Evolutionary conservation across 2,329 filamentous ascomycete species (phyloP), one percentile per base, ranked within the genome.

Genomic region (Ramichloridium luteum): DNA sequence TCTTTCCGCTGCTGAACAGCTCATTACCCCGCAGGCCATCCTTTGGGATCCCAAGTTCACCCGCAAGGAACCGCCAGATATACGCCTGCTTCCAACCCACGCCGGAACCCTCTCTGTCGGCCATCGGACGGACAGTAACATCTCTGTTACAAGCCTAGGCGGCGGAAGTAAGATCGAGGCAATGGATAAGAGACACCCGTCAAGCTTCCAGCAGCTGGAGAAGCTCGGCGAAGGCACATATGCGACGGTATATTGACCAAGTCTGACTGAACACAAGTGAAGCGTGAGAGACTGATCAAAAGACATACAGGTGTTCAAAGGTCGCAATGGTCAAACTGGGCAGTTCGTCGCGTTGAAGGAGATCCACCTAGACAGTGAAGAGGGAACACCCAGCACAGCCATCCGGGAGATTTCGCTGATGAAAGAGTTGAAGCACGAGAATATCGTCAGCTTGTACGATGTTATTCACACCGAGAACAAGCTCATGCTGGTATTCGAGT

Each of bases 401-500:
- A 98, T 98, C 56, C 83, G 90, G 51, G 90, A 98, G 60, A 98
- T 98, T 50, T 94, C 86, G 1, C 70, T 98, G 35, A 96, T 98
- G 90, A 98, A 98, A 62, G 90, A 98, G 62, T 72, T 98, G 45
- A 96, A 96, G 61, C 90, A 98, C 60, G 86, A 94, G 57, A 96
- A 94, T 55, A 96, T 98, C 45, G 86, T 98, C 49, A 83, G 80
- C 37, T 76, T 98, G 4, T 84, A 96, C 69, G 90, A 98, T 68
- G 90, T 98, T 35, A 96, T 98, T 51, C 90, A 98, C 60, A 98
- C 90, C 36, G 90, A 98, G 66, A 98, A 96, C 64, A 98, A 98
- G 59, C 75, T 98, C 36, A 98, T 98, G 90, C 77, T 98, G 25
- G 90, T 98, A 6, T 98, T 98, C 49, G 90, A 98, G 59, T 93